Conservation (phyloP, 2,329 filamentous ascomycete species). For the Dothistroma septosporum region DNA sequence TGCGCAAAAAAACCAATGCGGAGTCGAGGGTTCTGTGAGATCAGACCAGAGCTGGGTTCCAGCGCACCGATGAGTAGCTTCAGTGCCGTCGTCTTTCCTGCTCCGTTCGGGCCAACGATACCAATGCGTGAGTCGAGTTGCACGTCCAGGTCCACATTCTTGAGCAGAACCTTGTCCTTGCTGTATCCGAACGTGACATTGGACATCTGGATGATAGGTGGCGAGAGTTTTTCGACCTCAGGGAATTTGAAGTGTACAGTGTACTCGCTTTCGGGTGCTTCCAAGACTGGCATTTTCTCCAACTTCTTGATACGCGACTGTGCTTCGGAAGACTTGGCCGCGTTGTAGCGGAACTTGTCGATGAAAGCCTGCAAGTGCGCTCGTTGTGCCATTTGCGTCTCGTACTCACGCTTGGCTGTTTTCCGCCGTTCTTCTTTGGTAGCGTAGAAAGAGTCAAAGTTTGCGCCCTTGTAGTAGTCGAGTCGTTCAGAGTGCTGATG, state of each 20-base stretch:
- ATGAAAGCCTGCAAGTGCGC: conserved; percentile 97
- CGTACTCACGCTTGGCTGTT: conserved; percentile 93
- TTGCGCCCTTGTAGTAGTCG: conserved; percentile 97
- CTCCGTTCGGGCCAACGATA: conserved; percentile 98
- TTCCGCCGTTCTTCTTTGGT: conserved; percentile 97
- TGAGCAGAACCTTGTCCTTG: conserved; percentile 72
- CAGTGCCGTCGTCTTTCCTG: conserved; percentile 96
- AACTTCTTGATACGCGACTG: conserved; percentile 99
- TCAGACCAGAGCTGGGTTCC: conserved; percentile 69
- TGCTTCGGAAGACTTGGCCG: conserved; percentile 95
- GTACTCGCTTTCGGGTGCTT: conserved; percentile 89
- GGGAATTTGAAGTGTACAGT: conserved; percentile 96
- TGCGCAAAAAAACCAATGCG: conserved; percentile 96
- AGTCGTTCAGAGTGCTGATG: conserved; percentile 96
- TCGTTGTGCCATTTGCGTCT: conserved; percentile 93
- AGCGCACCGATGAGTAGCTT: conserved; percentile 93
- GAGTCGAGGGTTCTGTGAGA: conserved; percentile 82
- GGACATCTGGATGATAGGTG: conserved; percentile 96
- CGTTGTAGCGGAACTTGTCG: conserved; percentile 99
- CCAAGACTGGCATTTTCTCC: conserved; percentile 90
- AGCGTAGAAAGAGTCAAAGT: conserved; percentile 94
- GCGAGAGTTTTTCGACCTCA: conserved; percentile 93
- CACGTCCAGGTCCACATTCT: conserved; percentile 88
- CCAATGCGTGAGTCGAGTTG: conserved; percentile 97
- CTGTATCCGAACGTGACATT: conserved; percentile 87